These are phyloP conservation scores for Earliella scabrosa DNA, from an alignment of 1,284 basidiomycete genomes.

Conservation along the genomic window DNA sequence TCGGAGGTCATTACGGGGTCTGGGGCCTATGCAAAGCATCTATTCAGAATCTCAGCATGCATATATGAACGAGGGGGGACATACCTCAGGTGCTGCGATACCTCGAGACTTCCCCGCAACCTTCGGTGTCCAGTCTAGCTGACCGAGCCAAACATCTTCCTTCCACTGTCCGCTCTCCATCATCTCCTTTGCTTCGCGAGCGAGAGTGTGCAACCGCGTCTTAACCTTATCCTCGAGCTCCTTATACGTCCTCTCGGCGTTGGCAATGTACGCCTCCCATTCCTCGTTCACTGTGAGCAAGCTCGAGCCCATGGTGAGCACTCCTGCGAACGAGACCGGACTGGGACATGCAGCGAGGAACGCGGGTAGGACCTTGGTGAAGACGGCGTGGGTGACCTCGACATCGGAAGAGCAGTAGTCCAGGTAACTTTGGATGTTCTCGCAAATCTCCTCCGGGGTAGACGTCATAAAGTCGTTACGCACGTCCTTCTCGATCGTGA, in stretches of 20 bases:
- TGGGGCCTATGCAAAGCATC: too few species aligned
- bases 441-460: constrained; percentile 67
- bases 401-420: constrained; percentile 91
- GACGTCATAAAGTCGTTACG: constrained; percentile 80
- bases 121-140: constrained; percentile 97
- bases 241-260: constrained; percentile 81
- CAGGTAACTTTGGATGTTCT: constrained; percentile 79
- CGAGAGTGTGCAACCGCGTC: constrained; percentile 69
- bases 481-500: constrained; percentile 80
- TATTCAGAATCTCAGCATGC: too few species aligned
- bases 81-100: constrained; percentile 34
- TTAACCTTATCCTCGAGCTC: constrained; percentile 80
- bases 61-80: too few species aligned
- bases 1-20: too few species aligned
- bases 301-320: constrained; percentile 90
- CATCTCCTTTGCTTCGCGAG: constrained; percentile 58
- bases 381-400: constrained; percentile 84
- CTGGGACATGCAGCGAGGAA: constrained; percentile 89
- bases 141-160: constrained; percentile 85
- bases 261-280: constrained; percentile 85
- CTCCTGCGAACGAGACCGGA: constrained; percentile 92
- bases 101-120: constrained; percentile 74
- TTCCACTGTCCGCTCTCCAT: constrained; percentile 61
- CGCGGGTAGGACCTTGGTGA: constrained; percentile 78
- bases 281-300: constrained; percentile 90